Conservation (phyloP, 805 yeast species). For the Pichia manshurica region DNA sequence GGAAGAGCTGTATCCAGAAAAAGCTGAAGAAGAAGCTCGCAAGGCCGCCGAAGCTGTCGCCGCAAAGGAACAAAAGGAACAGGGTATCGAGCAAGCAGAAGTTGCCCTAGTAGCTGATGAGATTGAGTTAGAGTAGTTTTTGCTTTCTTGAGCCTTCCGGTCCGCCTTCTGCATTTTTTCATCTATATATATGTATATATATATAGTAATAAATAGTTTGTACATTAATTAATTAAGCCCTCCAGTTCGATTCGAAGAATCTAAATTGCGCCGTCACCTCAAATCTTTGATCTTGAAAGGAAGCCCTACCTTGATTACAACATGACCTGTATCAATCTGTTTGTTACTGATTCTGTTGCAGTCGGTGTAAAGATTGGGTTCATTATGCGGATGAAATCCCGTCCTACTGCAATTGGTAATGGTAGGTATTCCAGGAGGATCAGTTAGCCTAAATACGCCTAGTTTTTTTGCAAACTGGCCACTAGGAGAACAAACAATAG, state of each 20-base stretch:
- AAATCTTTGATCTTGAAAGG: slow-evolving; percentile 48
- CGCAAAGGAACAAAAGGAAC: slow-evolving; percentile 4
- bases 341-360: slow-evolving; percentile 34
- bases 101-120: too few species aligned
- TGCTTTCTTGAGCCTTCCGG: too few species aligned
- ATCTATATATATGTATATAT: neutral
- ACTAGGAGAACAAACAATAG: slow-evolving; percentile 59
- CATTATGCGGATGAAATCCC: slow-evolving; percentile 62
- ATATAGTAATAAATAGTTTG: neutral
- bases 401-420: slow-evolving; percentile 44
- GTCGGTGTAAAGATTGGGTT: slow-evolving; percentile 41
- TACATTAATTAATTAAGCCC: neutral
- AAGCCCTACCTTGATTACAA: slow-evolving; percentile 37
- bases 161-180: too few species aligned
- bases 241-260: neutral
- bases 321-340: slow-evolving; percentile 40
- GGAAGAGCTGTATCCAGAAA: slow-evolving; percentile 26
- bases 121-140: too few species aligned
- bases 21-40: slow-evolving; percentile 14
- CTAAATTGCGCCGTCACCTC: neutral
- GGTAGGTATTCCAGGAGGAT: slow-evolving; percentile 56
- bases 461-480: slow-evolving; percentile 36
- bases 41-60: slow-evolving; percentile 6
- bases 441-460: slow-evolving; percentile 58
- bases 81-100: neutral